Evolutionary conservation across 345 rosid species (phyloP), one percentile per base, ranked within the genome.

Genomic region (Psidium friedrichsthalianum): DNA sequence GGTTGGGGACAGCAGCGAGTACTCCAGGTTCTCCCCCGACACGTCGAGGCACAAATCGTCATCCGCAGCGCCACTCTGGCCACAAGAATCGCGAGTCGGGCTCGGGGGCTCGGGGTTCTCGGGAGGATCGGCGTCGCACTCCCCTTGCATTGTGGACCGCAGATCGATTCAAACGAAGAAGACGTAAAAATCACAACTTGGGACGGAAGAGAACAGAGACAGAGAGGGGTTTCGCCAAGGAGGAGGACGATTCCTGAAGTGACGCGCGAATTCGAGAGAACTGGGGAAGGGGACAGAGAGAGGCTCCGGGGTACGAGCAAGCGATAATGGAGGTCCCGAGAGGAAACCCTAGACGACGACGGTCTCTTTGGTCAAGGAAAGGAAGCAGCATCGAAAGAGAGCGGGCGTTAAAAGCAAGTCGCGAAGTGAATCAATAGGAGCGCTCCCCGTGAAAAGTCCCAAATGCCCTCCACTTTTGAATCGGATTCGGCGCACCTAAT

Each of bases 41-140:
- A 97, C 92, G 87, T 97, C 98, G 51, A 96, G 88, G 56, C 92
- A 93, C 20, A 93, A 89, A 42, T 93, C 98, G 3, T 94, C 96
- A 1, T 91, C 93, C 44, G 56, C 82, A 51, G 87, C 85, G 6
- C 44, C 76, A 36, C 82, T 86, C 76, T 82, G 74, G 81, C 64
- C 11, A 76, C 69, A 2, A 13, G 82, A 44, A 84, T 36, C 44
- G 40, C 69, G 52, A 69, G 53, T 54, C 6, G 86, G 84, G 32
- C 32, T 83, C 83, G 74, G 83, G 24, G 78, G 78, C 21, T 85
- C 84, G 52, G 80, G 80, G 18, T 82, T 24, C 15, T 27, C 56
- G n/a, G 59, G 58, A 3, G 84, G 61, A 2, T 21, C 55, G 49
- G n/a, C 76, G 1, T 51, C 80, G 54, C 58, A 21, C 16, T 56